phyloP scores from a whole-genome alignment of 1,284 basidiomycete species.

The Ceratobasidium sp. region DNA sequence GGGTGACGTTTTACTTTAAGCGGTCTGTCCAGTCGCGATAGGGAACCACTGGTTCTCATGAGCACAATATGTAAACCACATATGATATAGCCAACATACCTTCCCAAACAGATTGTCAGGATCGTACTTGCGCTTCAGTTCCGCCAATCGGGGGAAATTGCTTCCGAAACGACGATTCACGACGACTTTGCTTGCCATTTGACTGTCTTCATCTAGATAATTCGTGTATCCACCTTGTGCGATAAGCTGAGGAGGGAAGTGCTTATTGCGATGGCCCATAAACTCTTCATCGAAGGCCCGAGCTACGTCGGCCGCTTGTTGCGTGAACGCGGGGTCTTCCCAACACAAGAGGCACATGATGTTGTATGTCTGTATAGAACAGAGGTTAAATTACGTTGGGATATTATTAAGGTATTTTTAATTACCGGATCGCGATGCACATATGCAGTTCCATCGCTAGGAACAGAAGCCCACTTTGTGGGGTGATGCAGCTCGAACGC shows the following conservation, averaged over 20 bases:
- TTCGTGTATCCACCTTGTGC: conserved; percentile 13
- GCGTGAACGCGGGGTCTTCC: not conserved
- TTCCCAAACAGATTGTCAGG: conserved; percentile 31
- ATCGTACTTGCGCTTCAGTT: conserved; percentile 38
- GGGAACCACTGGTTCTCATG: too few relatives aligned
- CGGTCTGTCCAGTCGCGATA: too few relatives aligned
- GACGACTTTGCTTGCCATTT: not conserved
- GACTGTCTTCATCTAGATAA: conserved; percentile 2
- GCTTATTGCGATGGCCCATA: not conserved
- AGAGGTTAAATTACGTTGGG: not conserved
- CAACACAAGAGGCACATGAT: not conserved
- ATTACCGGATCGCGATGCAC: conserved; percentile 25
- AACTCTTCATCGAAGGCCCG: not conserved
- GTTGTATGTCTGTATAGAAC: not conserved
- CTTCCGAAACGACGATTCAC: conserved; percentile 13
- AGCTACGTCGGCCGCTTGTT: not conserved
- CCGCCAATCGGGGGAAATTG: conserved; percentile 35
- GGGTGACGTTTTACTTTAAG: too few relatives aligned
- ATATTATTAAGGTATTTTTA: not conserved
- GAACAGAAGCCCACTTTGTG: not conserved
- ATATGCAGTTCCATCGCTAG: conserved; percentile 27
- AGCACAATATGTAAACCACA: too few relatives aligned
- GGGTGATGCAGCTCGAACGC: not conserved
- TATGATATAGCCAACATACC: too few relatives aligned
- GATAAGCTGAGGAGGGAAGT: conserved; percentile 9